Evolutionary conservation across 495 filamentous ascomycete species (phyloP).

Genomic region (Margaritispora aquatica): DNA sequence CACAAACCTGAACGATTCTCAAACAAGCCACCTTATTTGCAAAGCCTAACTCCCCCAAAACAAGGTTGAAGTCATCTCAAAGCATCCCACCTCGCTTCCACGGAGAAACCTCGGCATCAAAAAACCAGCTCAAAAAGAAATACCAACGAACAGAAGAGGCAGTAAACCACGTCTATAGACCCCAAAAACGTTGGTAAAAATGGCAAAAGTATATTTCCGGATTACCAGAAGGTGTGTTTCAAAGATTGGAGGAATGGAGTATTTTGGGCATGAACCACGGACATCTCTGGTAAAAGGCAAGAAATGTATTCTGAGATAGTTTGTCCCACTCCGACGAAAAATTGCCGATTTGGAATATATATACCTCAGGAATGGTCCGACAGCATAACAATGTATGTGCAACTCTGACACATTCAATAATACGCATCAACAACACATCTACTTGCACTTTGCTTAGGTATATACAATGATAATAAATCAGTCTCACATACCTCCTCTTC

Average conservation of each 20-base stretch:
- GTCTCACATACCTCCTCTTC: no score
- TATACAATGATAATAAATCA: no score
- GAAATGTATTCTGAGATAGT: constrained; percentile 33
- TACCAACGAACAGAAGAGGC: neutral
- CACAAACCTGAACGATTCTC: no score
- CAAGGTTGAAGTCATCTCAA: neutral
- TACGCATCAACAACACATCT: neutral
- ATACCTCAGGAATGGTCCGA: neutral
- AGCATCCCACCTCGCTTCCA: neutral
- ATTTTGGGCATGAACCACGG: constrained; percentile 30
- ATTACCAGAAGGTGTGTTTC: constrained; percentile 24
- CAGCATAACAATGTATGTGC: no score
- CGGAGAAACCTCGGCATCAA: neutral
- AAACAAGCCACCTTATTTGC: no score
- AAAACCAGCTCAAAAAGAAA: neutral
- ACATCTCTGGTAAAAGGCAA: constrained; percentile 39
- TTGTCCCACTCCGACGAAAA: constrained; percentile 27
- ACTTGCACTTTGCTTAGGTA: no score
- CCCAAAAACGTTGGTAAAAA: neutral
- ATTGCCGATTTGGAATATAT: constrained; percentile 18
- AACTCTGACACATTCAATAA: neutral
- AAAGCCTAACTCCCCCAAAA: neutral
- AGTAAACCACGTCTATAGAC: neutral
- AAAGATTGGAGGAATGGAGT: constrained; percentile 32
- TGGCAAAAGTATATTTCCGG: constrained; percentile 16